Evolutionary conservation across 768 basidiomycete species (phyloP).

Genomic region (Lyophyllum shimeji): DNA sequence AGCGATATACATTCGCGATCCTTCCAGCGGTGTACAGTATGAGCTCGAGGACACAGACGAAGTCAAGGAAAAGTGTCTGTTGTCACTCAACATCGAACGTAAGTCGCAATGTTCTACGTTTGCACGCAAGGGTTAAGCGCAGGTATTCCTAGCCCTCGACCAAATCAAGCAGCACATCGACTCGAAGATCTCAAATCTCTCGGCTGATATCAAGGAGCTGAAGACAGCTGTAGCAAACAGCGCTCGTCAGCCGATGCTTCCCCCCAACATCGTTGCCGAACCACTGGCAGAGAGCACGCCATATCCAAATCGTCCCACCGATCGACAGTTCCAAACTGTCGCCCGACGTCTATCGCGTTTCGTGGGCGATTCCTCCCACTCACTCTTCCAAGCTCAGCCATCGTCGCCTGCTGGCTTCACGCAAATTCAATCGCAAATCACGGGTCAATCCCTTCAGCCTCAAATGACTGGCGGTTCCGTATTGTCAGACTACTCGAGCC

Average conservation of each 20-base stretch:
- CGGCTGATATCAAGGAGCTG: slow-evolving; percentile 90
- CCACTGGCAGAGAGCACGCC: slow-evolving; percentile 68
- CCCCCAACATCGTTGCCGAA: slow-evolving; percentile 48
- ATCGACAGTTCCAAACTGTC: slow-evolving; percentile 69
- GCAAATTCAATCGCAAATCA: slow-evolving; percentile 58
- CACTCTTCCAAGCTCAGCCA: slow-evolving; percentile 26
- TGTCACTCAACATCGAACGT: slow-evolving; percentile 98
- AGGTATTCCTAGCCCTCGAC: slow-evolving; percentile 70
- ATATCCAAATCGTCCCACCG: slow-evolving; percentile 65
- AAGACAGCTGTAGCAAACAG: slow-evolving; percentile 58
- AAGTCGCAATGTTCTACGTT: slow-evolving; percentile 34
- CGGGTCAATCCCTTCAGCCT: slow-evolving; percentile 66
- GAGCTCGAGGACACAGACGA: slow-evolving; percentile 95
- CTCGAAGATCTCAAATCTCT: slow-evolving; percentile 77
- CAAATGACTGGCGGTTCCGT: slow-evolving; percentile 78
- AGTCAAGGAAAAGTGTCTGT: slow-evolving; percentile 80
- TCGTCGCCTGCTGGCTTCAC: slow-evolving; percentile 22
- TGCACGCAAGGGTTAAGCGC: slow-evolving; percentile 4
- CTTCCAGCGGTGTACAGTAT: slow-evolving; percentile 89
- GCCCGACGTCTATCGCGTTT: slow-evolving; percentile 76
- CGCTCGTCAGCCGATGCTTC: slow-evolving; percentile 50
- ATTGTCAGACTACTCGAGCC: slow-evolving; percentile 67
- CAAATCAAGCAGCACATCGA: slow-evolving; percentile 99
- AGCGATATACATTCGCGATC: slow-evolving; percentile 93
- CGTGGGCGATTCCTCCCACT: slow-evolving; percentile 43